These are phyloP conservation scores for Nothophytophthora sp. DNA, from an alignment of 352 stramenopile genomes.

Conservation along the genomic window DNA sequence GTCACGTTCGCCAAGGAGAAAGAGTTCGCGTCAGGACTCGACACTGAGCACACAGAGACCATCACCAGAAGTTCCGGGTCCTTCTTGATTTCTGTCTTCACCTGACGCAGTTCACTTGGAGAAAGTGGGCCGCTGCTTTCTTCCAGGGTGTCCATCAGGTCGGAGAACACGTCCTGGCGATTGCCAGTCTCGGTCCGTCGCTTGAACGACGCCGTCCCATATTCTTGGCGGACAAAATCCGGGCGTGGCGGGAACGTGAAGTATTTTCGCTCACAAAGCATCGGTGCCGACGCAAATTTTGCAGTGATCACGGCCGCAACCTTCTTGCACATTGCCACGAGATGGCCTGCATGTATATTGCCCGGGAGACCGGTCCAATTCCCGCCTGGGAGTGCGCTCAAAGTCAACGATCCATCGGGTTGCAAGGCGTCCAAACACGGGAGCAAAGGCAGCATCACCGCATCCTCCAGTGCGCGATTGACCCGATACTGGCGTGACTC, in stretches of 20 bases:
- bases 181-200: background rate
- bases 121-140: slow-evolving; percentile 5
- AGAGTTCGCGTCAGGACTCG: background rate
- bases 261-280: slow-evolving; percentile 7
- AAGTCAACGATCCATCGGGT: slow-evolving; percentile 12
- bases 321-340: background rate
- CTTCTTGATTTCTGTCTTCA: slow-evolving; percentile 15
- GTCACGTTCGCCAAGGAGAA: background rate
- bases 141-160: slow-evolving; percentile 13
- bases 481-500: slow-evolving; percentile 11
- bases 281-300: slow-evolving; percentile 9
- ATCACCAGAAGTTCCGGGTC: slow-evolving; percentile 12
- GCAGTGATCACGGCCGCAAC: slow-evolving; percentile 12
- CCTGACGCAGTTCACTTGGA: background rate
- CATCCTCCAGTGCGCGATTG: slow-evolving; percentile 18
- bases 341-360: background rate
- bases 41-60: background rate
- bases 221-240: slow-evolving; percentile 20
- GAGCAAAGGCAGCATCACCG: slow-evolving; percentile 22
- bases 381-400: background rate
- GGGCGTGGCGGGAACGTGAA: slow-evolving; percentile 17
- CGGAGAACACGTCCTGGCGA: slow-evolving; percentile 10
- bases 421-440: slow-evolving; percentile 26
- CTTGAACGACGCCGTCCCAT: slow-evolving; percentile 2
- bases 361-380: background rate